Evolutionary conservation across 768 basidiomycete genomes (phyloP), one percentile per base, ranked within the genome.

Genomic region (Tubosaeta sp.): DNA sequence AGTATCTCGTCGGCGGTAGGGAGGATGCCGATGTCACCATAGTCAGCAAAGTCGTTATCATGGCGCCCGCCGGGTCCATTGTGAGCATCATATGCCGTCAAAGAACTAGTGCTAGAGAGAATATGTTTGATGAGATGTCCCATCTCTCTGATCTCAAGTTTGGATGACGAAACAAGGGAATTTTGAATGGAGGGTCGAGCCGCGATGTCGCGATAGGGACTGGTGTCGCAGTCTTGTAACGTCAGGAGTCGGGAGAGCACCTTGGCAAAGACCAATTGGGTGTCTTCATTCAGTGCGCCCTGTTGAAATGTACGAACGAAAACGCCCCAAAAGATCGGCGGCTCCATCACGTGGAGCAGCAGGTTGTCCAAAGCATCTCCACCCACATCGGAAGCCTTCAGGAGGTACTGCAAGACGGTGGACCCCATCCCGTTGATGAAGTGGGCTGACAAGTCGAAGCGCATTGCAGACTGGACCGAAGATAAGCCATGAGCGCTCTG

Each of bases 11-110:
- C 79, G 0, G 79, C 74, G 4, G 84, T 84, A 1, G 86, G 86
- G 5, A 84, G 69, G 45, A 87, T 82, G 12, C 76, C 64, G 22
- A 87, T 82, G 26, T 77, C 52, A 6, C 75, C 74, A 54, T 82
- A 86, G 54, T 86, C 75, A 5, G 60, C 62, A 51, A 79, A 79
- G 59, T 87, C 85, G 44, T 88, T 88, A 59, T 85, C 84, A 50
- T 87, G 86, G 1, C 86, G 74, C 2, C 85, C 86, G 0, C 85
- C 85, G 1, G 85, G 79, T 3, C 64, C 65, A 34, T 58, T 53
- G 42, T 49, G 50, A 25, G 48, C 58, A 13, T 59, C 58, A 19
- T 55, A 49, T 8, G 54, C 29, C 6, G 62, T 59, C 26, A 19
- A 8, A 38, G 58, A 26, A 13, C 46, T 57, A 26, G 52, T 52